Evolutionary conservation across 1,284 basidiomycete genomes (phyloP).

Genomic region (Fereydounia khargensis): DNA sequence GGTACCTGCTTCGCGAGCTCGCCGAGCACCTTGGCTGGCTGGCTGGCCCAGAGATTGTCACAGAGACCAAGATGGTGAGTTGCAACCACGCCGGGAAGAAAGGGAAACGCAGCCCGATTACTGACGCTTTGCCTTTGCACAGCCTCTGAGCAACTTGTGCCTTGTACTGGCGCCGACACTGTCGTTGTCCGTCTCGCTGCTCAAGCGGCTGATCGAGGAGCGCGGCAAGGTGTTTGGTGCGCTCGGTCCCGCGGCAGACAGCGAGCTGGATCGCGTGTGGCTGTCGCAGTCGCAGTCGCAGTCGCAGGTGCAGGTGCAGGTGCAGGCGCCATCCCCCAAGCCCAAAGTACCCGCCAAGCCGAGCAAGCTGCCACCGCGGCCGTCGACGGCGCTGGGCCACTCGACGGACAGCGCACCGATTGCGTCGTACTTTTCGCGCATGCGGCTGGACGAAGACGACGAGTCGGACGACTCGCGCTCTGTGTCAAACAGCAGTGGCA

Average conservation of each 20-base stretch:
- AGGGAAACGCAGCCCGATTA: background rate
- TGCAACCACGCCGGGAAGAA: too few relatives aligned
- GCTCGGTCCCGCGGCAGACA: conserved; percentile 4
- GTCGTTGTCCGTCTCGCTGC: conserved; percentile 32
- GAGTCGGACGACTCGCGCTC: background rate
- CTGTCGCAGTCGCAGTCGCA: background rate
- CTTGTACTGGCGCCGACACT: conserved; percentile 53
- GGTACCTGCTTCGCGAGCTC: conserved; percentile 53
- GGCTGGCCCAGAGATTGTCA: conserved; percentile 18
- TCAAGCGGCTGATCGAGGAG: conserved; percentile 39
- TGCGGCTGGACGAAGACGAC: conserved; percentile 4
- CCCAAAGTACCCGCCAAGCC: conserved; percentile 13
- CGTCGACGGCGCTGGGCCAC: conserved; percentile 25
- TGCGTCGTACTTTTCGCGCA: background rate
- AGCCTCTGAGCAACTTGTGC: conserved; percentile 45
- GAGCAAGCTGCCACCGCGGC: conserved; percentile 16
- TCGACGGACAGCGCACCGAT: conserved; percentile 1
- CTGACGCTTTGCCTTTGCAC: background rate
- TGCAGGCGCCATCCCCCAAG: background rate
- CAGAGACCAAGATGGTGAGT: conserved; percentile 44
- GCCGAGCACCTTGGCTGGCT: conserved; percentile 37
- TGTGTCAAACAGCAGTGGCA: background rate
- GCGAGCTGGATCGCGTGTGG: conserved; percentile 3
- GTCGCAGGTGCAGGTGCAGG: conserved; percentile 3
- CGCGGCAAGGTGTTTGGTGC: conserved; percentile 23